Base-by-base conservation (phyloP, 164 flowering plant species). In the grape (Vitis vinifera) region DNA sequence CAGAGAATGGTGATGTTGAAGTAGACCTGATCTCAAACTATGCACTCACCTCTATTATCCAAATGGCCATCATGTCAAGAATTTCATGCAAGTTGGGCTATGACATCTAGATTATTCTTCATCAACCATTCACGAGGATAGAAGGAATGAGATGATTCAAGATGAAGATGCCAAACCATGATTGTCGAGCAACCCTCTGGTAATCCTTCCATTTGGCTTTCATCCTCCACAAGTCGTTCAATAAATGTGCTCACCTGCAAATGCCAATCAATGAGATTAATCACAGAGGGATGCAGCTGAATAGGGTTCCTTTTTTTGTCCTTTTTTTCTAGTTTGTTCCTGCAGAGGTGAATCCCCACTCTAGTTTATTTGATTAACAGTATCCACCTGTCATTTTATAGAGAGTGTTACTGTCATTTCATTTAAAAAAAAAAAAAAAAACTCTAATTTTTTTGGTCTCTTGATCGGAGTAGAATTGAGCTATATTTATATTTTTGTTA, bases 151-250 rank as follows among this genome's bases (percentile, higher is more conserved):
- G 77, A 69, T 12, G 90, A 76, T 71, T 79, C 85, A 10, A 86
- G 52, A 56, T 74, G 80, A 64, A 80, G 75, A 70, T 83, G 82
- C 98, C 98, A 94, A 73, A 83, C 90, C 91, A 87, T 79, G 62
- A 91, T 62, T 64, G 74, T 82, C 8, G 86, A 85, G 80, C 88
- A 86, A 59, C 77, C 75, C 37, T 71, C 52, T 14, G 71, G 79
- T 61, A 89, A 69, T 63, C 97, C 87, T 78, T 92, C 97, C 97
- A 94, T 94, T 81, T 91, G 92, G 71, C 85, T 88, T 83, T 94
- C 98, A 78, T 92, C 97, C 83, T 94, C 97, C 61, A 94, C 93
- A 63, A 92, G 37, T 80, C 89, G 92, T 71, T 89, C 90, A 44
- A 94, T 79, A 65, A 94, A 91, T 55, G 84, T 56, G 68, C 86